Percentiles rank a stretch among this genome's conserved stretches.
phyloP scores from a whole-genome alignment of 2,329 filamentous ascomycete genomes.

The Fusarium mundagurra region DNA sequence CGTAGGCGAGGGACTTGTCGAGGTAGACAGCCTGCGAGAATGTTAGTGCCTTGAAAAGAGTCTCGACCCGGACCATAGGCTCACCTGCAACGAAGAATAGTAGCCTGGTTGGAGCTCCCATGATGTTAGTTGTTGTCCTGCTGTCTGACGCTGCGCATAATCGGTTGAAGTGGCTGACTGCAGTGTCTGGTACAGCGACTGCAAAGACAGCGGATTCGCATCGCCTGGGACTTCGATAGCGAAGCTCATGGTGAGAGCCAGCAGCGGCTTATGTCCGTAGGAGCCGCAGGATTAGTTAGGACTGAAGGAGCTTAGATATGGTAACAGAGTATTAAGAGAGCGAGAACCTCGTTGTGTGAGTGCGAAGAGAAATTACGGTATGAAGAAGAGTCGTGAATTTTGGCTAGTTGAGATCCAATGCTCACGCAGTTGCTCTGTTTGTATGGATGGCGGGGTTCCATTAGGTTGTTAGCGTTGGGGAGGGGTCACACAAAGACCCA shows the following conservation, averaged over 20 bases:
- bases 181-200: constrained; percentile 72
- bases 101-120: constrained; percentile 76
- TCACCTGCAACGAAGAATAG: constrained; percentile 75
- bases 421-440: constrained; percentile 26
- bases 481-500: constrained; percentile 28
- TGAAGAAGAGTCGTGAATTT: constrained; percentile 26
- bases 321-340: background rate
- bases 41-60: constrained; percentile 19
- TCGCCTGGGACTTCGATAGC: constrained; percentile 84
- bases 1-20: constrained; percentile 77
- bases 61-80: background rate
- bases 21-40: constrained; percentile 76
- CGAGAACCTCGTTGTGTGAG: constrained; percentile 6
- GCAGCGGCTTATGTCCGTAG: constrained; percentile 29
- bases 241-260: constrained; percentile 67
- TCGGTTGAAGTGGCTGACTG: constrained; percentile 71
- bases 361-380: constrained; percentile 22
- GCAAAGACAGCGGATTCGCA: constrained; percentile 74
- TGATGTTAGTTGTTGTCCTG: constrained; percentile 74
- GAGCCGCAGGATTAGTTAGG: constrained; percentile 19
- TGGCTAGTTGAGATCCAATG: constrained; percentile 27
- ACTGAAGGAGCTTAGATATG: background rate
- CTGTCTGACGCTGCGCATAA: constrained; percentile 71
- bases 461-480: constrained; percentile 25
- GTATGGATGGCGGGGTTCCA: constrained; percentile 35